Base-by-base conservation (phyloP, 1,139 yeast genomes). In the Pichia sp. region DNA sequence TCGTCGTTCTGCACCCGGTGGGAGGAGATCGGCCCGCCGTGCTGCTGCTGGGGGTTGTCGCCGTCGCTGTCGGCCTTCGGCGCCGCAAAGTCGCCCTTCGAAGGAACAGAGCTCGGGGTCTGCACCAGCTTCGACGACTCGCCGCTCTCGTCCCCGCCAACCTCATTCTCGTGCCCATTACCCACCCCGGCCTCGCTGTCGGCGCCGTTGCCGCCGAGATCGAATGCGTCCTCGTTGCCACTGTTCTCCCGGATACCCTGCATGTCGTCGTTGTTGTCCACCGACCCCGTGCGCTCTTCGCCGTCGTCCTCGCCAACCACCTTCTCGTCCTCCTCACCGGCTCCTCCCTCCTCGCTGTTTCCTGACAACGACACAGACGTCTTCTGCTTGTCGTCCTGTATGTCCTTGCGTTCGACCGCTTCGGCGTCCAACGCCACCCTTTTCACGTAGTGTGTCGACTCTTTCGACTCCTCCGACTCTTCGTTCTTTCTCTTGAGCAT, bases 401-500 rank as follows among this genome's bases (percentile, higher is more conserved):
- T 53, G 19, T 64, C 68, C 45, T 63, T 61, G 42, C 54, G 63
- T 45, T 63, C 67, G 6, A 69, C 67, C 63, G 77, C 68, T 52
- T 80, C 84, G 42, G 81, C 79, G 59, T 86, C 90, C 62, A 87
- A 76, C 0, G 95, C 93, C 8, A 85, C 86, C 55, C 95, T 73
- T 64, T 87, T 87, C 56, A 62, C 59, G 62, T 69, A 66, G 47
- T 66, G 72, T 49, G 64, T 68, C 26, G 54, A 43, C 16, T 54
- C 57, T 31, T 56, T 54, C 13, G 58, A 49, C 34, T 54, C 57
- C 50, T 67, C 73, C 36, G 61, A 65, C 41, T 81, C 86, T 60
- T 86, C 90, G 71, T 82, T 85, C 73, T 85, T 85, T 57, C 95
- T 78, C 67, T 87, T 87, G 66, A 84, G 74, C 72, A 79, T 75